Conservation (phyloP, 1,284 basidiomycete genomes). For the Cutaneotrichosporon sp. region DNA sequence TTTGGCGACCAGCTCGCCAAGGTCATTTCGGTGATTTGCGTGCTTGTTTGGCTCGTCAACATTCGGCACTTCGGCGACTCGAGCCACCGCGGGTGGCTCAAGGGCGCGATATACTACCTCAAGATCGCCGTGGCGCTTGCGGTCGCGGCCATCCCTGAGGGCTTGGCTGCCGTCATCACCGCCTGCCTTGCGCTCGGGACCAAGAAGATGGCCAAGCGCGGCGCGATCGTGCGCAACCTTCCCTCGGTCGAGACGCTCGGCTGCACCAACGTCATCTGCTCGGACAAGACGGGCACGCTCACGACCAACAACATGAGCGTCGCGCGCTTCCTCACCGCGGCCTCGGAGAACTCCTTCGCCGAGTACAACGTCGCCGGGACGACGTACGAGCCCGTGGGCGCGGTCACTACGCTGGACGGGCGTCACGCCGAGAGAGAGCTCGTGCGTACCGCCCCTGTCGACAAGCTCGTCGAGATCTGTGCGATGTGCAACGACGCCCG, state of each 20-base stretch:
- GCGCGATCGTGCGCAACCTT: constrained; percentile 91
- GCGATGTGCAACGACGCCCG: constrained; percentile 92
- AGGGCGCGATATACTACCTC: constrained; percentile 95
- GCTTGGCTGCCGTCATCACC: constrained; percentile 92
- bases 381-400: constrained; percentile 81
- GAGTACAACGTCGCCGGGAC: constrained; percentile 84
- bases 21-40: constrained; percentile 91
- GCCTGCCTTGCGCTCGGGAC: constrained; percentile 94
- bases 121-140: constrained; percentile 96
- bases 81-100: constrained; percentile 80
- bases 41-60: constrained; percentile 95
- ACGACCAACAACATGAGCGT: constrained; percentile 98
- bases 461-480: constrained; percentile 82
- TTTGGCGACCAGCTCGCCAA: constrained; percentile 95
- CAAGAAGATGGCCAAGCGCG: constrained; percentile 97
- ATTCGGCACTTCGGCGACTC: constrained; percentile 91
- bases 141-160: constrained; percentile 94
- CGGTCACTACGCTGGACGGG: constrained; percentile 66
- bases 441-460: constrained; percentile 70
- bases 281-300: constrained; percentile 94
- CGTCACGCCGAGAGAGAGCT: constrained; percentile 60
- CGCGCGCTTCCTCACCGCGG: constrained; percentile 73
- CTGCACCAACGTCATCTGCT: constrained; percentile 95
- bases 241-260: constrained; percentile 96
- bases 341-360: constrained; percentile 57